phyloP scores from a whole-genome alignment of 2,329 filamentous ascomycete genomes.

The Bimuria novae-zelandiae region DNA sequence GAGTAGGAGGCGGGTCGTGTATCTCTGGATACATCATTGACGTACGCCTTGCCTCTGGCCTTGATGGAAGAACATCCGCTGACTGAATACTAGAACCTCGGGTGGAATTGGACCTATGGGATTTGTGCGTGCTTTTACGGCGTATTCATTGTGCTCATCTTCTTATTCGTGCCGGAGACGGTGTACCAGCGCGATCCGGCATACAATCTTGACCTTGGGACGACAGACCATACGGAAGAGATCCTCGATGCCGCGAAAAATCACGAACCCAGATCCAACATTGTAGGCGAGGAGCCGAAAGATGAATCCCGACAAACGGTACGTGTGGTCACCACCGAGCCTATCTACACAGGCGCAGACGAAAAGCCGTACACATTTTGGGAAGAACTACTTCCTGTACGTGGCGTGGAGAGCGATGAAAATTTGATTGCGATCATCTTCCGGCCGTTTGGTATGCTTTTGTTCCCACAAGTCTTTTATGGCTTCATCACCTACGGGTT shows the following conservation, averaged over 20 bases:
- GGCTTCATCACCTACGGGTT: conserved; percentile 32
- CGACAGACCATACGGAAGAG: conserved; percentile 25
- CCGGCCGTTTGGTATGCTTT: conserved; percentile 38
- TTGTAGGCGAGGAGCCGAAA: conserved; percentile 19
- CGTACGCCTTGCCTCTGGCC: conserved; percentile 52
- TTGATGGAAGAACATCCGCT: not conserved
- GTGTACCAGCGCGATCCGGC: conserved; percentile 69
- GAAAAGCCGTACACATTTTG: conserved; percentile 28
- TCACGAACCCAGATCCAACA: not conserved
- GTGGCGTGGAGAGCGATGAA: conserved; percentile 25
- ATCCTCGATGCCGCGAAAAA: conserved; percentile 20
- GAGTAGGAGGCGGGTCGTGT: conserved; percentile 23
- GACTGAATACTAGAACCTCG: conserved; percentile 48
- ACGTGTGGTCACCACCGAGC: conserved; percentile 8
- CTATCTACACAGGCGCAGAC: conserved; percentile 26
- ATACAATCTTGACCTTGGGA: conserved; percentile 69
- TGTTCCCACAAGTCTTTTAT: conserved; percentile 35
- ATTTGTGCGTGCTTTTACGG: conserved; percentile 66
- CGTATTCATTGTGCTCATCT: conserved; percentile 78
- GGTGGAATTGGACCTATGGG: conserved; percentile 72
- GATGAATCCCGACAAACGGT: conserved; percentile 13
- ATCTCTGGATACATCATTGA: conserved; percentile 28
- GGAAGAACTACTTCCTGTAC: conserved; percentile 22
- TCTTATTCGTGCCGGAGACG: conserved; percentile 83
- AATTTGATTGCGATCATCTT: conserved; percentile 32